Evolutionary conservation across 768 basidiomycete genomes (phyloP).

Genomic region (Pleurotus sapidus): DNA sequence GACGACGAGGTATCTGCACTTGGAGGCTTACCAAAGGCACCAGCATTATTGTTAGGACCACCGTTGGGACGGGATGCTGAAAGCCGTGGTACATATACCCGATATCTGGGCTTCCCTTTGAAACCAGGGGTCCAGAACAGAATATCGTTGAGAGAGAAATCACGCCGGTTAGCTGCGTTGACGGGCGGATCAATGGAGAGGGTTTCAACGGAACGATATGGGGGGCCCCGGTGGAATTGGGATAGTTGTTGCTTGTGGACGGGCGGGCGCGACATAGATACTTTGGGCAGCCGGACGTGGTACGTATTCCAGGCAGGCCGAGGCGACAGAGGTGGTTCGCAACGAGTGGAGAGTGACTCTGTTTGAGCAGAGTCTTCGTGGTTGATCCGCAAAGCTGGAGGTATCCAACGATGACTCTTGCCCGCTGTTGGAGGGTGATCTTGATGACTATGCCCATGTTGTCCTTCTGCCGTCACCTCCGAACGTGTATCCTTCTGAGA

Average conservation of each 20-base stretch:
- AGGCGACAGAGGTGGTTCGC: conserved; percentile 48
- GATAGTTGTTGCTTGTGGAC: conserved; percentile 47
- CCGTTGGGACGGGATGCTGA: conserved; percentile 12
- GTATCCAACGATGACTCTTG: conserved; percentile 51
- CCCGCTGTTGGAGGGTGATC: conserved; percentile 13
- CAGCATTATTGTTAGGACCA: conserved; percentile 23
- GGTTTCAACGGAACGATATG: conserved; percentile 56
- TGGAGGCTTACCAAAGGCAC: conserved; percentile 40
- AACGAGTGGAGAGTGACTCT: conserved; percentile 38
- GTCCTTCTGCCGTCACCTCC: conserved; percentile 16
- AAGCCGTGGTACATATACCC: conserved; percentile 37
- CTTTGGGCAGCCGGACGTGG: conserved; percentile 46
- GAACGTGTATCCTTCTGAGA: conserved; percentile 29
- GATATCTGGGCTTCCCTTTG: conserved; percentile 39
- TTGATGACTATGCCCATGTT: conserved; percentile 6
- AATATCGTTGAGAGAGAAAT: conserved; percentile 62
- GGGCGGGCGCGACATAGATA: conserved; percentile 37
- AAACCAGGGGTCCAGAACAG: conserved; percentile 50
- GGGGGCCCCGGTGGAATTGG: conserved; percentile 34
- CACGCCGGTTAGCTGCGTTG: conserved; percentile 57
- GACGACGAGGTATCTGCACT: conserved; percentile 37
- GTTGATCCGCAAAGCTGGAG: conserved; percentile 39
- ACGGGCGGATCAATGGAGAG: conserved; percentile 73
- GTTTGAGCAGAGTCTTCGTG: conserved; percentile 34
- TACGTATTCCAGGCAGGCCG: conserved; percentile 33